Base-by-base conservation (phyloP, 2,329 filamentous ascomycete genomes). In the Rhynchosporium agropyri region DNA sequence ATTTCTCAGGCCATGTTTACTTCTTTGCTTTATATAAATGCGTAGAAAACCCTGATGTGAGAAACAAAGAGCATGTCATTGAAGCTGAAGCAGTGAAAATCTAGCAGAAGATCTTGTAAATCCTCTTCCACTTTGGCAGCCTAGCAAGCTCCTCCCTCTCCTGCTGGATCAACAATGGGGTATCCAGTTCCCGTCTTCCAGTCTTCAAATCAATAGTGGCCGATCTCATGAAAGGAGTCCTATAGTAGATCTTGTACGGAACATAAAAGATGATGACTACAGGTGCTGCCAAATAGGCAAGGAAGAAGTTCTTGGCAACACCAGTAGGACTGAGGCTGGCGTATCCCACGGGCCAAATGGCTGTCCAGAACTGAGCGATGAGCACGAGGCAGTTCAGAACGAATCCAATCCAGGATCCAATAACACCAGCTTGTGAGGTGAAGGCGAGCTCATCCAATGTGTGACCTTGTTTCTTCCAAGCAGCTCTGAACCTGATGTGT, bases 401-500 rank as follows among this genome's bases (percentile, higher is more conserved):
- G 9, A 90, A 77, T 26, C 88, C 87, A 13, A 89, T 45, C 74
- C 79, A 89, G 0, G 86, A 89, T 26, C 88, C 88, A 2, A 74
- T 77, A 7, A 89, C 78, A 61, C 88, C 88, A 53, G 83, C 80
- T 55, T 81, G 76, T 20, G 86, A 84, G 45, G 76, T 76, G 78
- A 87, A 91, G 0, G 87, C 84, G 3, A 91, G 81, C 71, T 88
- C 85, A n/a, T 88, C 84, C 3, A 88, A 73, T 2, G 78, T 80
- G 69, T 83, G 84, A 29, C 85, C 85, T 61, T 87, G 80, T 15
- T 75, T 71, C 28, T 73, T 74, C 86, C 86, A 89, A 0, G 85
- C 87, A 4, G 71, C 67, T 43, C 87, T 85, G 81, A 88, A 89
- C 26, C 88, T 85, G 71, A 90, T 89, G 70, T 90, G 88, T 2